Base-by-base conservation (phyloP, 2,329 filamentous ascomycete species). In the Colletotrichum simmondsii region DNA sequence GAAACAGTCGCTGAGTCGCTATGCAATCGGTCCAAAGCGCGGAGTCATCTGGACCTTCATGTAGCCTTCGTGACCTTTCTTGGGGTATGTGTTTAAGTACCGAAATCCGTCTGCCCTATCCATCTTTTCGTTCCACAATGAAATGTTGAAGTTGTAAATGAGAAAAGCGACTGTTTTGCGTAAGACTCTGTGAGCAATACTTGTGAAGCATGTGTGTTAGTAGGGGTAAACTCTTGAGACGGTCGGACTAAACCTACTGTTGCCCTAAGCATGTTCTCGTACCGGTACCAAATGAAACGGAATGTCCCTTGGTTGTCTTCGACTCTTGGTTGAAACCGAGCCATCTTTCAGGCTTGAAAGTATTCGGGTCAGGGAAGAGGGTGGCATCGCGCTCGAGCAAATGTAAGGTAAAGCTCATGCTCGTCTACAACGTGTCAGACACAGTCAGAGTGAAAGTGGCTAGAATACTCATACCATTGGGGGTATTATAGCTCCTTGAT, bases 241-340 rank as follows among this genome's bases (percentile, higher is more conserved):
- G 10, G 11, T 5, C 4, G 14, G 10, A 22, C 6, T 10, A 19
- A n/a, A 73, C 72, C 28, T 42, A 74, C 72, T 70, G 69, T 37
- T 75, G 74, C 2, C 75, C 75, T 24, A 76, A 42, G n/a, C 75
- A 76, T n/a, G 72, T 76, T 32, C 75, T 46, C 3, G 74, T 74
- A 3, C 74, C 75, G 0, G 74, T 76, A 5, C 75, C 75, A 56
- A 76, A 76, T 3, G 57, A 68, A 1, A 68, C 71, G 1, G 68
- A 59, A 42, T 57, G 54, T 4, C 35, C 42, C 32, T 42, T 70
- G 2, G 19, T 19, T 22, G 60, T 56, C 6, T 68, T 58, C 1
- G 72, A 32, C 5, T 64, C 60, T 7, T 62, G 58, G 11, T 61
- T 46, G 37, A 30, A 26, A 0, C 68, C 72, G 2, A 76, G 71